Evolutionary conservation across 495 filamentous ascomycete species (phyloP), one percentile per base, ranked within the genome.

Genomic region (Lophiostoma macrostomum): DNA sequence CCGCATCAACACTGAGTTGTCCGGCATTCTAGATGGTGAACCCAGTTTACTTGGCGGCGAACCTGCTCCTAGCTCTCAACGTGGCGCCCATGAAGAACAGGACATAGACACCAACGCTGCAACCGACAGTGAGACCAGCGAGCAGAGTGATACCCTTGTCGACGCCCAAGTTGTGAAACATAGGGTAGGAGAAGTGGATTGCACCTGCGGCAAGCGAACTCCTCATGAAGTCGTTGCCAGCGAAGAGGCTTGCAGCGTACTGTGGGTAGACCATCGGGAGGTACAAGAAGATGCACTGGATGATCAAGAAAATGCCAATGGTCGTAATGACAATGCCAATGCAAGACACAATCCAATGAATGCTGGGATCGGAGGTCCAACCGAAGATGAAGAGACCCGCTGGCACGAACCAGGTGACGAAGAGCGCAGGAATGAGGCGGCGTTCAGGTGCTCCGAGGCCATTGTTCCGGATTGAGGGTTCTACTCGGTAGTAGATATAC

Each of bases 241-340:
- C 81, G 53, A 85, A 83, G 48, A 85, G 60, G 38, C 67, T 72
- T 1, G 83, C 81, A 5, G 81, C 79, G 56, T 85, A 85, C 57
- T 76, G 73, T 16, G 81, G 81, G 59, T 85, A 85, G 1, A 69
- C 71, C 1, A 84, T 56, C 0, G 81, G 79, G 18, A 86, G 71
- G 64, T 85, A 84, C 16, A 84, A 63, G 66, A 86, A 85, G 46
- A 85, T 71, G 68, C 79, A 82, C 65, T 84, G 81, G 69, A 83
- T 76, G 29, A 79, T 58, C 39, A 77, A 64, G 59, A 78, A 79
- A 14, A 77, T 69, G 14, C 68, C 73, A 0, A 70, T 71, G 13
- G 70, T 74, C 60, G 81, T 81, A 57, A 83, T 73, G 4, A 66
- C 69, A 14, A 82, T 76, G 13, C 80, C 83, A n/a, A 86, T 75